Conservation (phyloP, 139 green algal species). For the Asterochloris erici region DNA sequence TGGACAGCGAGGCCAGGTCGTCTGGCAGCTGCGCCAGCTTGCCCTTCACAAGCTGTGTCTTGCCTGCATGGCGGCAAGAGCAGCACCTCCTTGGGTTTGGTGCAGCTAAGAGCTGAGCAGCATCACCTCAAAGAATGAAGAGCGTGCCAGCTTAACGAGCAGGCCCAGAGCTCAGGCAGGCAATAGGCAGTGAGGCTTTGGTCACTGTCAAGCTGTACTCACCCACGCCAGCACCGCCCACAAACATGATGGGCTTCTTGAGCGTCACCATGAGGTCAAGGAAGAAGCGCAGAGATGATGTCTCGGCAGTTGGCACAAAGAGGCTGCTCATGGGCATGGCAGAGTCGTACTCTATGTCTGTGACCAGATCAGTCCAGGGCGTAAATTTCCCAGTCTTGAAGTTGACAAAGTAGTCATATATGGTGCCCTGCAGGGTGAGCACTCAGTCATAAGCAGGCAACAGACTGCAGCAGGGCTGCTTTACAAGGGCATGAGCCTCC, state of each 20-base stretch:
- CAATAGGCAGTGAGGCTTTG: too few species aligned
- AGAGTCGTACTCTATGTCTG: conserved; percentile 69
- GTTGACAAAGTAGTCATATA: conserved; percentile 90
- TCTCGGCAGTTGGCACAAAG: conserved; percentile 88
- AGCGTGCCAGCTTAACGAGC: too few species aligned
- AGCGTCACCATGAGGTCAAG: conserved; percentile 78
- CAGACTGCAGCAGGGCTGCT: too few species aligned
- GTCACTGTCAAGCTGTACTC: neutral
- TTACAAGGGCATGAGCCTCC: too few species aligned
- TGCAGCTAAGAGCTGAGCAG: too few species aligned
- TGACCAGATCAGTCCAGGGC: conserved; percentile 80
- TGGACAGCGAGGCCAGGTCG: conserved; percentile 63
- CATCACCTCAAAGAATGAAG: too few species aligned
- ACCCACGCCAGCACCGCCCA: conserved; percentile 60
- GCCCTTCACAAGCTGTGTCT: conserved; percentile 90
- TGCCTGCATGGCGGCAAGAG: conserved; percentile 35
- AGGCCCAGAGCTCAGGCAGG: too few species aligned
- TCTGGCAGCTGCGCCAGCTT: conserved; percentile 70
- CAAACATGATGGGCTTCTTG: conserved; percentile 91
- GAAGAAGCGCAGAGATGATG: conserved; percentile 78
- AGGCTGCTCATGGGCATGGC: conserved; percentile 61
- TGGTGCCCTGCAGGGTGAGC: conserved; percentile 39
- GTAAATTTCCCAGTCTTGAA: conserved; percentile 82
- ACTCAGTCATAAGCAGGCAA: too few species aligned
- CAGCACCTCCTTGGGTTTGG: too few species aligned